Evolutionary conservation across 495 filamentous ascomycete genomes (phyloP).

Genomic region (Penicillium pulvis): DNA sequence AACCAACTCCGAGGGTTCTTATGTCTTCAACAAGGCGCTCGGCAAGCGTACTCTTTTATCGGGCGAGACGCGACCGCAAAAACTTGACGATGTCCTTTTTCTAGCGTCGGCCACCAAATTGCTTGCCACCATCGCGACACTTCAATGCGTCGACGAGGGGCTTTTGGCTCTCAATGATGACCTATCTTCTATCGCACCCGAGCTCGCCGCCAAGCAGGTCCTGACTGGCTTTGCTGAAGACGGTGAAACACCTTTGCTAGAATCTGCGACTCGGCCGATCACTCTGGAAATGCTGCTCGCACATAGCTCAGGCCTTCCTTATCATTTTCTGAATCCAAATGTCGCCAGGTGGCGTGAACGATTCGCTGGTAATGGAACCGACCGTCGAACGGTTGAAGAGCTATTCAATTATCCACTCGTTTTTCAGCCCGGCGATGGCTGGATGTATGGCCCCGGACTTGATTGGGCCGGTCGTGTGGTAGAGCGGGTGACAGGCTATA

Average conservation of each 20-base stretch:
- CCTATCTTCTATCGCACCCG: slow-evolving; percentile 39
- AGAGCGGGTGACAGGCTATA: slow-evolving; percentile 36
- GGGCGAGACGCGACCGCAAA: slow-evolving; percentile 38
- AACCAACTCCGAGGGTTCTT: slow-evolving; percentile 24
- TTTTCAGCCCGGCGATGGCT: slow-evolving; percentile 52
- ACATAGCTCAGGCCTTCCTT: slow-evolving; percentile 51
- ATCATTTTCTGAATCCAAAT: slow-evolving; percentile 41
- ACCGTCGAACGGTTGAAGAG: slow-evolving; percentile 22
- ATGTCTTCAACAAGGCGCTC: slow-evolving; percentile 30
- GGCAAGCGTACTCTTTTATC: slow-evolving; percentile 39
- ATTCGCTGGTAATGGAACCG: slow-evolving; percentile 19
- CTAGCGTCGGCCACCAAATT: slow-evolving; percentile 31
- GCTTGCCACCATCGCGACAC: slow-evolving; percentile 28
- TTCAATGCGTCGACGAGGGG: slow-evolving; percentile 54
- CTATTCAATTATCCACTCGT: slow-evolving; percentile 39
- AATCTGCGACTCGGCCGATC: slow-evolving; percentile 31
- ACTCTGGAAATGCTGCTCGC: slow-evolving; percentile 50
- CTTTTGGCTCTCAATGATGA: slow-evolving; percentile 44
- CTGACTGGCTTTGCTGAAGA: slow-evolving; percentile 40
- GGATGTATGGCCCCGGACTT: slow-evolving; percentile 51
- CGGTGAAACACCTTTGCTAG: slow-evolving; percentile 27
- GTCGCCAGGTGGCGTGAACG: slow-evolving; percentile 39
- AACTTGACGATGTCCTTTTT: slow-evolving; percentile 35
- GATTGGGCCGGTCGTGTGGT: slow-evolving; percentile 56
- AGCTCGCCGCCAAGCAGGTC: slow-evolving; percentile 40